Base-by-base conservation (phyloP, 768 basidiomycete genomes). In the Leccinum boreale region DNA sequence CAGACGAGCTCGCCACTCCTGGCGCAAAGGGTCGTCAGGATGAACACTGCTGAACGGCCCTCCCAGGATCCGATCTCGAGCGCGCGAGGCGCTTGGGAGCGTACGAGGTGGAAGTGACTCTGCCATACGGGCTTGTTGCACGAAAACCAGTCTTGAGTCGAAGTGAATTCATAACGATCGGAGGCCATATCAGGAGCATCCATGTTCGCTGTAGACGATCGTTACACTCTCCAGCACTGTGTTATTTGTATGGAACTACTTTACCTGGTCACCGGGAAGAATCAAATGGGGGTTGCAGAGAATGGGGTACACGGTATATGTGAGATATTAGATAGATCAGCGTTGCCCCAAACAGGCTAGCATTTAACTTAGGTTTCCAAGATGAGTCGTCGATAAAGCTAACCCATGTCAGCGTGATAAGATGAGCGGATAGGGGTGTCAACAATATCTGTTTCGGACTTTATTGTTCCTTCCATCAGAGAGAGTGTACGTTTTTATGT, bases 31-130 rank as follows among this genome's bases (percentile, higher is more conserved):
- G 77, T 74, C n/a, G 66, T 75, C 33, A 82, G 70, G 51, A 83
- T 71, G 69, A 82, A 85, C 24, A 82, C 77, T 23, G 81, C 83
- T 0, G 84, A 85, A 36, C 83, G 78, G n/a, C 83, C 84, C 67
- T 85, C 84, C 82, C 82, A 85, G 17, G 81, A 82, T 8, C 84
- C 83, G 15, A 85, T 81, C 65, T 84, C 84, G 14, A 85, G 77
- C 2, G 72, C 77, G 17, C 82, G 77, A 11, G 84, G 82, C 1
- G 64, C 62, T 11, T 69, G 45, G 15, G 79, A 69, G 1, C 29
- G 28, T 55, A 83, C 64, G 29, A 74, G 67, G 11, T 73, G 68
- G 55, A 83, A 75, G 36, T 81, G 70, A 12, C 56, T n/a, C 21
- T 62, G 67, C 82, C 84, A 85, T 5, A 66, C 63, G 1, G 74